A percentile compares a stretch with the other conserved stretches of the same genome.
These are phyloP conservation scores for Asterionellopsis glacialis DNA, from an alignment of 108 stramenopile species.

Conservation along the genomic window DNA sequence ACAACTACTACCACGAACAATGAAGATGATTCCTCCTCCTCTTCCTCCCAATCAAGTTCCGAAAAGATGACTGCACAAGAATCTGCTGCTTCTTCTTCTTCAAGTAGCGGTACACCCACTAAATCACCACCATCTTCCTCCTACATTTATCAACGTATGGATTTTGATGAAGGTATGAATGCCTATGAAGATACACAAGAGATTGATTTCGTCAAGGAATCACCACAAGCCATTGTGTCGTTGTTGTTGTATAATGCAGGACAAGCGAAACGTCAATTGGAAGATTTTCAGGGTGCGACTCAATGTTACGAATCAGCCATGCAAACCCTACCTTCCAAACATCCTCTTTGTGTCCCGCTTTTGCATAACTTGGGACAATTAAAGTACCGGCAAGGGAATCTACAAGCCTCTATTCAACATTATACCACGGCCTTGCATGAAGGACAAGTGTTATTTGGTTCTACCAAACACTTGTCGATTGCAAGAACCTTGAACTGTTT, in stretches of 20 bases:
- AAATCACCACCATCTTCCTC: not conserved
- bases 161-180: conserved; percentile 68
- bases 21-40: no score
- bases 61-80: no score
- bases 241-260: conserved; percentile 7
- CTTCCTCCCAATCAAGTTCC: no score
- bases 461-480: not conserved
- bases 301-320: conserved; percentile 9
- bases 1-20: no score
- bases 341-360: conserved; percentile 17
- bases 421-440: conserved; percentile 26
- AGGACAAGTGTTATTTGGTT: not conserved
- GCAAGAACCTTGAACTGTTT: conserved; percentile 33
- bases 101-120: not conserved
- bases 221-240: not conserved
- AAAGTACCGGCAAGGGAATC: conserved; percentile 24
- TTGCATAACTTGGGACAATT: conserved; percentile 55
- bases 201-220: not conserved
- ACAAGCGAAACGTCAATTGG: not conserved
- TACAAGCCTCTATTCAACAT: conserved; percentile 6
- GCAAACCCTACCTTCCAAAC: not conserved
- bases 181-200: conserved; percentile 30
- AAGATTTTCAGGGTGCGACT: conserved; percentile 9
- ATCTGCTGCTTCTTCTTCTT: no score
- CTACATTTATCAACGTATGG: conserved; percentile 51